Percentiles rank a stretch among this genome's conserved stretches.
phyloP scores from a whole-genome alignment of 2,329 filamentous ascomycete species.

The Aspergillus arachidicola region DNA sequence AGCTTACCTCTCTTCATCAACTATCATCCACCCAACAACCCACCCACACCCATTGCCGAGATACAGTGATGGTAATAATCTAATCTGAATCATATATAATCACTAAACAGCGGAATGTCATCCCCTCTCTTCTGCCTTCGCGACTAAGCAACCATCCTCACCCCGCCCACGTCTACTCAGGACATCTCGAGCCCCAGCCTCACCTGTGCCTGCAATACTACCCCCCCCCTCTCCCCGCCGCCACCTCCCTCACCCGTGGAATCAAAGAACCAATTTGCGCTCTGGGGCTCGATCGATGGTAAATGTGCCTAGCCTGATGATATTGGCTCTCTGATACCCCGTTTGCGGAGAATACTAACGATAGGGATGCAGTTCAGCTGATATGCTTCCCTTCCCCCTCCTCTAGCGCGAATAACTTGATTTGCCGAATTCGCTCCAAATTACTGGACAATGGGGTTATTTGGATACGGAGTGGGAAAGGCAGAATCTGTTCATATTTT shows the following conservation, averaged over 20 bases:
- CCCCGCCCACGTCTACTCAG: conserved; percentile 34
- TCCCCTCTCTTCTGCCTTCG: conserved; percentile 22
- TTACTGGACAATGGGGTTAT: background rate
- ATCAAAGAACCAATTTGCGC: conserved; percentile 6
- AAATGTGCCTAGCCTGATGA: background rate
- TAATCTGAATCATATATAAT: background rate
- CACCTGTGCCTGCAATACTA: conserved; percentile 22
- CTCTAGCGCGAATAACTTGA: background rate
- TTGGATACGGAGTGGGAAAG: no score
- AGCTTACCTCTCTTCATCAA: background rate
- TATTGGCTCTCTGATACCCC: background rate
- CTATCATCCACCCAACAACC: background rate
- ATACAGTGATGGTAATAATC: background rate
- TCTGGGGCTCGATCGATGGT: conserved; percentile 11
- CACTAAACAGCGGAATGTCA: conserved; percentile 21
- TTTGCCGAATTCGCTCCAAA: background rate
- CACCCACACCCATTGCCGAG: background rate
- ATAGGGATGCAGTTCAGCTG: background rate
- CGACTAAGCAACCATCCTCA: conserved; percentile 21
- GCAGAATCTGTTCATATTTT: background rate
- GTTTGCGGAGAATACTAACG: background rate
- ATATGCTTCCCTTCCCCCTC: background rate
- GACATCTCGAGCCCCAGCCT: conserved; percentile 34
- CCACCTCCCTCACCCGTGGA: conserved; percentile 35
- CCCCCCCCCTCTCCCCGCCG: conserved; percentile 33